These are phyloP conservation scores for Phialophora expanda DNA, from an alignment of 2,329 filamentous ascomycete genomes.

Conservation along the genomic window DNA sequence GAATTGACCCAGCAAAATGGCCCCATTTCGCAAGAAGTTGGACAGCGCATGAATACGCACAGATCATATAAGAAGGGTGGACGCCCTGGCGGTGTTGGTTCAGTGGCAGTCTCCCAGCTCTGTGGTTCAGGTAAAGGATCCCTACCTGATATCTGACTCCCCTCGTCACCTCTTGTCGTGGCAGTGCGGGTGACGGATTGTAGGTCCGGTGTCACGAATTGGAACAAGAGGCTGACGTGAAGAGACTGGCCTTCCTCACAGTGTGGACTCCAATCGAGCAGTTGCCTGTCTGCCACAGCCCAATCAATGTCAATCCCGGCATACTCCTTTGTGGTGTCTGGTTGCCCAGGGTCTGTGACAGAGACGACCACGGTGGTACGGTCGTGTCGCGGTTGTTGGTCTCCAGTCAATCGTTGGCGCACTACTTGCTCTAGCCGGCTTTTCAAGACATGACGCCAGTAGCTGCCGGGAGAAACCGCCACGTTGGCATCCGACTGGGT, in stretches of 20 bases:
- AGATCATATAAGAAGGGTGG: not conserved
- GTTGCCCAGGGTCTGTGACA: not conserved
- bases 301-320: not conserved
- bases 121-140: not conserved
- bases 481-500: not conserved
- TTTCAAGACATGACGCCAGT: not conserved
- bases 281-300: not conserved
- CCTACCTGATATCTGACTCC: not conserved
- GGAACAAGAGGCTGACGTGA: not conserved
- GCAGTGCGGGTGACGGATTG: not conserved
- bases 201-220: not conserved
- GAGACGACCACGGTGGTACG: not conserved
- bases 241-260: not conserved
- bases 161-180: not conserved
- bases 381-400: not conserved
- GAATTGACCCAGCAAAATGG: not conserved
- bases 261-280: not conserved
- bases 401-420: not conserved
- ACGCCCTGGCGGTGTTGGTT: too few species aligned
- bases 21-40: not conserved
- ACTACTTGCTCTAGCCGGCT: not conserved
- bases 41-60: not conserved
- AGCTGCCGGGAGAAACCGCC: not conserved
- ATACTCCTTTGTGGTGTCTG: not conserved
- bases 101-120: not conserved